These are phyloP conservation scores for Trametes versicolor DNA, from an alignment of 1,284 basidiomycete species.

Conservation along the genomic window DNA sequence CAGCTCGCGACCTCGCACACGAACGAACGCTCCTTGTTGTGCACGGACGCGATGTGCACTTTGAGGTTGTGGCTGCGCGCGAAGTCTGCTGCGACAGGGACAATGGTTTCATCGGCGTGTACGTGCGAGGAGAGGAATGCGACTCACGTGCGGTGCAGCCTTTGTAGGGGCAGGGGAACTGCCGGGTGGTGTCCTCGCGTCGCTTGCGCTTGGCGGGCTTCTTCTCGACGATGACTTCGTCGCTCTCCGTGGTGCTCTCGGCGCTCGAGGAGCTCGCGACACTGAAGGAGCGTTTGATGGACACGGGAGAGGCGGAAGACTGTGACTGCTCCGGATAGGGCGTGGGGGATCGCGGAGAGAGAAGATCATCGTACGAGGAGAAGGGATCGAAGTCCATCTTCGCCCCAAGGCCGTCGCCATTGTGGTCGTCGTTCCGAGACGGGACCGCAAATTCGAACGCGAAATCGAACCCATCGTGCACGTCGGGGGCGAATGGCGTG, in stretches of 20 bases:
- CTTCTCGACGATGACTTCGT: neutral
- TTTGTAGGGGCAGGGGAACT: neutral
- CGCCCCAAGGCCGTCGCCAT: too few species aligned
- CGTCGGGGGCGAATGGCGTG: neutral
- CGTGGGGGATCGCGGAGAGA: too few species aligned
- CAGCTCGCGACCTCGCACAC: conserved; percentile 16
- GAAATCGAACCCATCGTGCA: neutral
- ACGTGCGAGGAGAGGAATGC: neutral
- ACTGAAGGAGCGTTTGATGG: neutral
- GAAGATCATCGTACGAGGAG: too few species aligned
- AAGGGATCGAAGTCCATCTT: too few species aligned
- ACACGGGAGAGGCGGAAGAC: neutral
- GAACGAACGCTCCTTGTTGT: conserved; percentile 12
- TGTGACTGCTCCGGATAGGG: neutral
- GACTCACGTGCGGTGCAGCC: neutral
- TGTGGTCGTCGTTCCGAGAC: too few species aligned
- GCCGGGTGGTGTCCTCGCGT: neutral
- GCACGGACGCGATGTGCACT: conserved; percentile 23
- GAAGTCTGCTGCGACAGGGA: neutral
- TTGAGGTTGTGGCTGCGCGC: conserved; percentile 27
- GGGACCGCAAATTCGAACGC: neutral
- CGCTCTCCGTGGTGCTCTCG: neutral
- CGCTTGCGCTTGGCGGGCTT: conserved; percentile 8
- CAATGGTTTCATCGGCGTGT: neutral
- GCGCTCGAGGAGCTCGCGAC: neutral